Base-by-base conservation (phyloP, 2,329 filamentous ascomycete species). In the Phialophora chinensis region DNA sequence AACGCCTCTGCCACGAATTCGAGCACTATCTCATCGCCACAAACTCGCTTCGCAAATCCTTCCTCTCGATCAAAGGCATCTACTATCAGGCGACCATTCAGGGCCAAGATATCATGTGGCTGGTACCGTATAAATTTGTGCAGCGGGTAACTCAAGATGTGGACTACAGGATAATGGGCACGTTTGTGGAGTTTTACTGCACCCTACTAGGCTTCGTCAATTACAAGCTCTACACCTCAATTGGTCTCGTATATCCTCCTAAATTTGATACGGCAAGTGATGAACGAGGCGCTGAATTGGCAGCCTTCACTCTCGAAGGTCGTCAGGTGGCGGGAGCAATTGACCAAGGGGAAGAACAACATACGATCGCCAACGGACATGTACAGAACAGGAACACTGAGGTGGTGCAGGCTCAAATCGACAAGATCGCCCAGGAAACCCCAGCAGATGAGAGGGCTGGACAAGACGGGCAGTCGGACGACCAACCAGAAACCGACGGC, bases 11-110 rank as follows among this genome's bases (percentile, higher is more conserved):
- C 74, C 89, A 94, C 78, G 95, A 99, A 82, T 99, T 99, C 79
- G 91, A 98, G 81, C 95, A 98, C 83, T 99, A 97, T 80, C 86
- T 99, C 69, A 99, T 99, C 76, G 87, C 90, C 55, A 96, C 94
- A 50, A 88, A 96, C 80, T 93, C 91, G 74, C 83, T 99, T 73
- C 91, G 92, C 76, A 98, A 97, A 83, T 97, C 93, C 0, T 99
- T 99, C 83, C 82, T 99, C 71, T 97, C 93, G 1, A 98, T 99
- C 81, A 99, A 99, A 85, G 95, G 95, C 69, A 98, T 99, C 75
- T 99, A 99, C 83, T 99, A 98, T 81, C 94, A 98, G 82, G 95
- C 94, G 27, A 97, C 90, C 60, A 96, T 99, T 69, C 92, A 97
- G 79, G 95, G 95, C 57, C 93, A 99, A 81, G 94, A 98, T 75